phyloP scores from a whole-genome alignment of 768 basidiomycete genomes.

The Rubroboletus satanas region DNA sequence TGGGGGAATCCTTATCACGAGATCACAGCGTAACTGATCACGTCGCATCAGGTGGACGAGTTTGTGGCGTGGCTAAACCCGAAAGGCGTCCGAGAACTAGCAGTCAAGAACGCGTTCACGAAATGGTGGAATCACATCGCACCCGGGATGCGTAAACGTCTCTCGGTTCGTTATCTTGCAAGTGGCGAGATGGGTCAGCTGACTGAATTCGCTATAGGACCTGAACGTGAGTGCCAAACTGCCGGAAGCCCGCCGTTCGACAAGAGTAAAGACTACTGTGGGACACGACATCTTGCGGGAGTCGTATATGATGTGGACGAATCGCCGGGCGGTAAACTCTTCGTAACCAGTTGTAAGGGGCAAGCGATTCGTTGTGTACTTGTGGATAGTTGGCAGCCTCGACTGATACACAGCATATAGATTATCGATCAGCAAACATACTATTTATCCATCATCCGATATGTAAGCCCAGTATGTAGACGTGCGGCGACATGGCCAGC shows the following conservation, averaged over 20 bases:
- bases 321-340: conserved; percentile 61
- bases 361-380: conserved; percentile 5
- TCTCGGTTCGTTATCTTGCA: conserved; percentile 50
- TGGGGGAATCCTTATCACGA: conserved; percentile 27
- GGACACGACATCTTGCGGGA: conserved; percentile 68
- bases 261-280: conserved; percentile 56
- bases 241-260: conserved; percentile 78
- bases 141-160: conserved; percentile 72
- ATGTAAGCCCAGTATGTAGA: conserved; percentile 7
- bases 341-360: conserved; percentile 7
- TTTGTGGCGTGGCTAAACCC: conserved; percentile 88
- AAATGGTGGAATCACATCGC: conserved; percentile 85
- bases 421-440: conserved; percentile 16
- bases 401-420: conserved; percentile 20
- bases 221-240: conserved; percentile 62
- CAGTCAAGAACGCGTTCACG: conserved; percentile 67
- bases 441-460: conserved; percentile 19
- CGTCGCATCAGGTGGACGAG: conserved; percentile 60
- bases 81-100: conserved; percentile 85
- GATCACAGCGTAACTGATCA: conserved; percentile 7
- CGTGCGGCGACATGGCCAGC: background rate
- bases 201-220: conserved; percentile 45
- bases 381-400: background rate
- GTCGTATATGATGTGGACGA: conserved; percentile 87
- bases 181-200: conserved; percentile 3